These are phyloP conservation scores for Amesomyces nigricolor DNA, from an alignment of 2,329 filamentous ascomycete genomes.

Conservation along the genomic window DNA sequence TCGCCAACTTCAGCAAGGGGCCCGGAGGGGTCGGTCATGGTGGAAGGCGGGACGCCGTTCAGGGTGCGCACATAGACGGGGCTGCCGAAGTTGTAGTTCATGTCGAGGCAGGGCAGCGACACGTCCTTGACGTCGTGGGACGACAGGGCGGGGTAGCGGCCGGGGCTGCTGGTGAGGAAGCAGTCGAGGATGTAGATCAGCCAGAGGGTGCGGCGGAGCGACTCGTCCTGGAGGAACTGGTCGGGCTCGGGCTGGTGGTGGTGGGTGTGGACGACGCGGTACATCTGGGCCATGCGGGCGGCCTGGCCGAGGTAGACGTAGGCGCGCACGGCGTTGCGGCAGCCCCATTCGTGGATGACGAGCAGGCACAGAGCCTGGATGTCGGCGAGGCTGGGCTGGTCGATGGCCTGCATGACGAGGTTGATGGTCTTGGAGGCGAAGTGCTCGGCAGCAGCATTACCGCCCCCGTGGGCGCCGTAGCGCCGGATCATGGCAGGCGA, in stretches of 20 bases:
- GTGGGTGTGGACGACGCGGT: constrained; percentile 52
- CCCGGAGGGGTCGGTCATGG: constrained; percentile 34
- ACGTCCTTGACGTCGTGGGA: constrained; percentile 50
- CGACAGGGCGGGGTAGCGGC: constrained; percentile 52
- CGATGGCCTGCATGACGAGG: constrained; percentile 52
- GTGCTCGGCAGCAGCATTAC: constrained; percentile 51
- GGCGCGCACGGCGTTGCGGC: constrained; percentile 55
- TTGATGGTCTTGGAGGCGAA: constrained; percentile 54
- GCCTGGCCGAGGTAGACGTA: constrained; percentile 60
- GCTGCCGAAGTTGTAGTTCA: constrained; percentile 59
- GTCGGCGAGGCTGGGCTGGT: constrained; percentile 54
- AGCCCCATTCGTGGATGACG: constrained; percentile 59
- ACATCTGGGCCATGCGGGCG: constrained; percentile 61
- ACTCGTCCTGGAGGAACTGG: constrained; percentile 56
- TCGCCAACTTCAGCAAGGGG: constrained; percentile 51
- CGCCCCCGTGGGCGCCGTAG: constrained; percentile 48
- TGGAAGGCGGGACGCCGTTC: constrained; percentile 36
- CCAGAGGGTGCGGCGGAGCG: constrained; percentile 56
- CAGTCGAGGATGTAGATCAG: constrained; percentile 59
- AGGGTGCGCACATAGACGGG: constrained; percentile 55
- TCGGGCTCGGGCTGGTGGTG: constrained; percentile 48
- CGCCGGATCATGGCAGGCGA: constrained; percentile 52
- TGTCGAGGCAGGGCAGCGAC: constrained; percentile 54
- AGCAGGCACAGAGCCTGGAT: constrained; percentile 57
- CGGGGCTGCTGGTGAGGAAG: constrained; percentile 56